Conservation (phyloP, 352 stramenopile genomes). For the Sclerospora graminicola region DNA sequence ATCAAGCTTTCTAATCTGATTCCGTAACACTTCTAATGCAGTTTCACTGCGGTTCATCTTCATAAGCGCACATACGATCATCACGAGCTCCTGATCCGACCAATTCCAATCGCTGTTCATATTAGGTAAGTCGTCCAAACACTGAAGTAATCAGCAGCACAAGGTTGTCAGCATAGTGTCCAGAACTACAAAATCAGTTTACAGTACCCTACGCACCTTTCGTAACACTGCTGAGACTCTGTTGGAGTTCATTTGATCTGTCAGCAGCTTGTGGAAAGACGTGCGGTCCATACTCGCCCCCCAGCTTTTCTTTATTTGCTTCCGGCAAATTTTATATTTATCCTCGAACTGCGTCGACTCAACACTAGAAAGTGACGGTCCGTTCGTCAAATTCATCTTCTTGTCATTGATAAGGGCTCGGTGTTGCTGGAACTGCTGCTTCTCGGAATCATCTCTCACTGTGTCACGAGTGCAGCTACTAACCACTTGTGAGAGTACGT, state of each 20-base stretch:
- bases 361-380: background rate
- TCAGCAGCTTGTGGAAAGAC: constrained; percentile 49
- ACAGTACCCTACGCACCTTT: constrained; percentile 11
- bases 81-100: constrained; percentile 63
- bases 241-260: constrained; percentile 42
- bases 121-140: constrained; percentile 62
- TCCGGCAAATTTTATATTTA: background rate
- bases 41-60: constrained; percentile 56
- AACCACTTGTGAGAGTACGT: background rate
- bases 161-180: constrained; percentile 1
- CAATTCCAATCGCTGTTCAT: constrained; percentile 51
- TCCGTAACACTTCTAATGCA: constrained; percentile 47
- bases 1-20: constrained; percentile 50
- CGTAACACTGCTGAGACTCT: constrained; percentile 48
- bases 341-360: background rate
- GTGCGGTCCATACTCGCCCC: constrained; percentile 47
- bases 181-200: background rate
- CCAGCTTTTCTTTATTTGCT: constrained; percentile 21
- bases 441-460: no score
- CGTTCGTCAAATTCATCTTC: constrained; percentile 11
- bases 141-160: constrained; percentile 13
- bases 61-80: constrained; percentile 61
- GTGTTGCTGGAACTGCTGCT: background rate
- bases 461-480: background rate
- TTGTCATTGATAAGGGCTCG: constrained; percentile 10